Percentiles rank a stretch among this genome's conserved stretches.
Conservation (phyloP, 768 basidiomycete species). For the Piloderma croceum region DNA sequence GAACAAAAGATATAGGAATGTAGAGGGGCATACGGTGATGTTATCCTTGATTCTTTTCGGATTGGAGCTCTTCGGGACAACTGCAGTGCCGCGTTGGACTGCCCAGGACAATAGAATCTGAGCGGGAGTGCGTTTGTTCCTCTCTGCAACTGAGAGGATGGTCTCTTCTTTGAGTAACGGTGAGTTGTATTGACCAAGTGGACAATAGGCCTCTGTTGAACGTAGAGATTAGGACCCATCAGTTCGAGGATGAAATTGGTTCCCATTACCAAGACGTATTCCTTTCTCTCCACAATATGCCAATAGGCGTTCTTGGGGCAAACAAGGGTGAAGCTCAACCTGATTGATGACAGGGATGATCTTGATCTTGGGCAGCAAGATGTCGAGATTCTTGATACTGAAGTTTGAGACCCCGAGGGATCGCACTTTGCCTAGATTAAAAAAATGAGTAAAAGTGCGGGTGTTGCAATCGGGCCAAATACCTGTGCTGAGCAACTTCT, state of each 20-base stretch:
- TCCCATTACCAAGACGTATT: slow-evolving; percentile 43
- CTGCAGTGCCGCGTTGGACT: slow-evolving; percentile 45
- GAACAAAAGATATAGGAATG: slow-evolving; percentile 4
- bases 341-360: slow-evolving; percentile 44
- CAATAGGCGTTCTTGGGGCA: slow-evolving; percentile 4
- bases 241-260: slow-evolving; percentile 34
- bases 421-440: slow-evolving; percentile 27
- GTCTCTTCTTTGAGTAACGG: slow-evolving; percentile 28
- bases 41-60: slow-evolving; percentile 48
- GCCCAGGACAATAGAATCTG: slow-evolving; percentile 56
- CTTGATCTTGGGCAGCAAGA: slow-evolving; percentile 32
- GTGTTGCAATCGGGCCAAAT: neutral
- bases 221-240: slow-evolving; percentile 1
- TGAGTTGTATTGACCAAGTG: slow-evolving; percentile 16
- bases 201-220: slow-evolving; percentile 1
- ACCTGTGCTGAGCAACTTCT: slow-evolving; percentile 20
- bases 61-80: slow-evolving; percentile 50
- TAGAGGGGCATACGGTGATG: slow-evolving; percentile 26
- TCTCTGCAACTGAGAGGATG: slow-evolving; percentile 30
- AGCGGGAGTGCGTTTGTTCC: slow-evolving; percentile 41
- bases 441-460: neutral
- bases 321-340: slow-evolving; percentile 18
- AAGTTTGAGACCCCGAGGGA: slow-evolving; percentile 50
- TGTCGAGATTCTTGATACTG: slow-evolving; percentile 33
- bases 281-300: slow-evolving; percentile 3